Conservation (phyloP, 148 eudicot species). For the Rhododendron henanense region DNA sequence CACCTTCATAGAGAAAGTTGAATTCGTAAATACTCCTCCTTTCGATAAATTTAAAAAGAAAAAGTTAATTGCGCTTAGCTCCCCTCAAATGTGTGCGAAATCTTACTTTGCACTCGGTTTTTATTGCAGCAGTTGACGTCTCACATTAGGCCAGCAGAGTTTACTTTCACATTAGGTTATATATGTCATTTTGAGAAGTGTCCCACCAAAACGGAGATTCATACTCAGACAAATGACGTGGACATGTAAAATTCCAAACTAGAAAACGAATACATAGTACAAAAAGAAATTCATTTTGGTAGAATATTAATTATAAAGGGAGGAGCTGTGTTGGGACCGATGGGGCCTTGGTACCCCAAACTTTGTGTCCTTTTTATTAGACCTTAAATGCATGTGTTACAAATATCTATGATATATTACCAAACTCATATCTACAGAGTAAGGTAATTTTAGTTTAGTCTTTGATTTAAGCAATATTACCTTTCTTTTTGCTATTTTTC, state of each 20-base stretch:
- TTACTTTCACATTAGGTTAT: background rate
- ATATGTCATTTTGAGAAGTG: background rate
- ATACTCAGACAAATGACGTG: background rate
- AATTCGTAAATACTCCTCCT: background rate
- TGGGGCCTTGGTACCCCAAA: too few species aligned
- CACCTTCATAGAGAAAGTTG: background rate
- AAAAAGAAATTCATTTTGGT: background rate
- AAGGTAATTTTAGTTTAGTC: too few species aligned
- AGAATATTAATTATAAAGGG: background rate
- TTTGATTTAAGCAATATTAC: too few species aligned
- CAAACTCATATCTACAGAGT: too few species aligned
- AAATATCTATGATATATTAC: too few species aligned
- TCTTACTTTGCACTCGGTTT: background rate
- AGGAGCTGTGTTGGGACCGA: background rate
- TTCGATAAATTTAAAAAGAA: background rate
- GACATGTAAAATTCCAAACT: background rate
- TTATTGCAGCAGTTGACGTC: background rate
- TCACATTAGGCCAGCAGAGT: background rate
- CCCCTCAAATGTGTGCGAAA: background rate
- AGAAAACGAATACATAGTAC: background rate
- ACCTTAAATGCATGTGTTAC: too few species aligned
- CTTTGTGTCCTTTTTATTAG: too few species aligned
- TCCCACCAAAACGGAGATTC: background rate
- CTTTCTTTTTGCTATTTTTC: too few species aligned
- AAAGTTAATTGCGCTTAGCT: background rate